Evolutionary conservation across 495 filamentous ascomycete genomes (phyloP).

Genomic region (Trichocladium uniseriatum): DNA sequence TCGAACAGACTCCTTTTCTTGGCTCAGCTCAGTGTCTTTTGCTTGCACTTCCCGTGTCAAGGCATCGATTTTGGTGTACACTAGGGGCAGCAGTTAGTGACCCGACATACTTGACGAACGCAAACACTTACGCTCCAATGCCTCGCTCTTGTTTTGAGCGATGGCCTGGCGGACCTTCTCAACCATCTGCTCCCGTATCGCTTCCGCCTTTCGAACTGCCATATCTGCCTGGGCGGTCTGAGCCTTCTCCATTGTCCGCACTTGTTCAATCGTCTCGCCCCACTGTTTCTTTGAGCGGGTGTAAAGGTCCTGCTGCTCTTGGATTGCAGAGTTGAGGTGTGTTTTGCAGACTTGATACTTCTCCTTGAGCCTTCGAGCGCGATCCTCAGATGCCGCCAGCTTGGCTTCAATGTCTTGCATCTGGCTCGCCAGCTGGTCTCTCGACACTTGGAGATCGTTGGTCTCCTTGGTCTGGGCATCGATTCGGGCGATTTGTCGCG

Average conservation of each 20-base stretch:
- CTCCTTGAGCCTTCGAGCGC: slow-evolving; percentile 19
- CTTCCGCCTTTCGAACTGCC: slow-evolving; percentile 22
- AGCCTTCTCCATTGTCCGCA: slow-evolving; percentile 14
- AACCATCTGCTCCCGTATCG: slow-evolving; percentile 24
- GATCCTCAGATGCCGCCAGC: slow-evolving; percentile 13
- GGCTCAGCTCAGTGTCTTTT: slow-evolving; percentile 24
- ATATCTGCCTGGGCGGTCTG: slow-evolving; percentile 18
- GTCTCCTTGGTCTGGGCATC: slow-evolving; percentile 18
- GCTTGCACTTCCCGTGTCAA: slow-evolving; percentile 19
- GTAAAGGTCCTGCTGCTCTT: slow-evolving; percentile 34
- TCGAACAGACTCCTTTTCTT: slow-evolving; percentile 17
- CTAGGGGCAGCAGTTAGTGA: slow-evolving; percentile 16
- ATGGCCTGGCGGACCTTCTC: slow-evolving; percentile 23
- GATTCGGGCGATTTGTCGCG: not conserved
- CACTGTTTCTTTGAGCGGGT: slow-evolving; percentile 22
- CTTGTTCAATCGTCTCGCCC: slow-evolving; percentile 16
- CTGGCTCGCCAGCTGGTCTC: slow-evolving; percentile 16
- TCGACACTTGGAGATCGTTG: slow-evolving; percentile 12
- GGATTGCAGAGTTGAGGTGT: slow-evolving; percentile 28
- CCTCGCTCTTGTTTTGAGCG: slow-evolving; percentile 19
- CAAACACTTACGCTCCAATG: slow-evolving; percentile 21
- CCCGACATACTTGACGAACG: not conserved
- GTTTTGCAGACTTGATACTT: slow-evolving; percentile 24
- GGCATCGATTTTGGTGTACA: slow-evolving; percentile 19
- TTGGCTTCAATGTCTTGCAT: slow-evolving; percentile 17